phyloP scores from a whole-genome alignment of 805 yeast species.

The Jamesozyma piceae region DNA sequence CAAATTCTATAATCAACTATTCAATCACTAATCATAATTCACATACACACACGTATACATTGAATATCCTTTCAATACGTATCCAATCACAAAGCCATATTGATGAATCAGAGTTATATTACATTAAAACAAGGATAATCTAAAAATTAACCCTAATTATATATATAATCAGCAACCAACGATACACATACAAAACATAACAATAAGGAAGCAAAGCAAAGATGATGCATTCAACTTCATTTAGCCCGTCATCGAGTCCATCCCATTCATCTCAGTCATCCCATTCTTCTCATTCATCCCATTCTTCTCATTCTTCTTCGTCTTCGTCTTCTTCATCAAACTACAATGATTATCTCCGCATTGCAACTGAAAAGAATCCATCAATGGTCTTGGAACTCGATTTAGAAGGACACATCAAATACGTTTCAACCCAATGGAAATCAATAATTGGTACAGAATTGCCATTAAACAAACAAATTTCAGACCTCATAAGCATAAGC shows the following conservation, averaged over 20 bases:
- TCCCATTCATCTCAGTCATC: neutral
- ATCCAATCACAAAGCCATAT: too few species aligned
- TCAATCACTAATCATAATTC: too few species aligned
- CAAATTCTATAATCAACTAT: too few species aligned
- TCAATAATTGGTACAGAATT: constrained; percentile 55
- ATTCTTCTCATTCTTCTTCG: neutral
- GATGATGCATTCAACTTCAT: neutral
- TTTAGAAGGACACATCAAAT: constrained; percentile 66
- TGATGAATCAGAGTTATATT: too few species aligned
- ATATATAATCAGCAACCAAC: too few species aligned
- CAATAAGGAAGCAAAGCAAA: too few species aligned
- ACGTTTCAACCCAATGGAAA: constrained; percentile 72
- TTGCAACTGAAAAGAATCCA: constrained; percentile 61
- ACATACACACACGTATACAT: too few species aligned
- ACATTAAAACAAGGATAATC: too few species aligned
- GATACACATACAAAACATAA: neutral
- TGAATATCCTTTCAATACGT: too few species aligned
- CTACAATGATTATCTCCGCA: constrained; percentile 43
- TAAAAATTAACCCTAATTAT: too few species aligned
- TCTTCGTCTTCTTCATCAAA: neutral
- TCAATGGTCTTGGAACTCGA: constrained; percentile 79
- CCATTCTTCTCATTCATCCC: neutral
- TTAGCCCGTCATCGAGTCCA: neutral
- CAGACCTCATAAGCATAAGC: constrained; percentile 52
- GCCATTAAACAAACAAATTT: constrained; percentile 36